Evolutionary conservation across 2,329 filamentous ascomycete species (phyloP).

Genomic region (Pestalotiopsis sp.): DNA sequence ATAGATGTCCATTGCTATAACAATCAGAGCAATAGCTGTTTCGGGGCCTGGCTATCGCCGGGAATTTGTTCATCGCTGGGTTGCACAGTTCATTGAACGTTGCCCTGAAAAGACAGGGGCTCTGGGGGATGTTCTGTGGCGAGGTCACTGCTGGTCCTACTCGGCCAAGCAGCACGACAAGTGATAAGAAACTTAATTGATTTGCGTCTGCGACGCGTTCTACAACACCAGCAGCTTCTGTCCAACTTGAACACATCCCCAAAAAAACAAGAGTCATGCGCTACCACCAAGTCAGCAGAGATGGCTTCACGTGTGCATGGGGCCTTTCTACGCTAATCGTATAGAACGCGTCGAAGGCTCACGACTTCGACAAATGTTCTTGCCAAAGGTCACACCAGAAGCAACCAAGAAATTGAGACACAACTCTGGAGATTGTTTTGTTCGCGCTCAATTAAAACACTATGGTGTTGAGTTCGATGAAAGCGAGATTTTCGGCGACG

Average conservation of each 20-base stretch:
- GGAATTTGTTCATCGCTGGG: no score
- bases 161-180: no score
- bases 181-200: no score
- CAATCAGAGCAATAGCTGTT: no score
- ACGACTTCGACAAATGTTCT: neutral
- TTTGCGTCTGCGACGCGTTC: no score
- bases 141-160: no score
- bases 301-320: neutral
- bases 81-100: no score
- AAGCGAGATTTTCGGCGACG: neutral
- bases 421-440: neutral
- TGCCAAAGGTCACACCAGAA: neutral
- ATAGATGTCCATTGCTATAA: no score
- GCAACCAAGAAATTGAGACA: neutral
- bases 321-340: neutral
- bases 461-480: neutral
- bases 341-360: slow-evolving; percentile 1
- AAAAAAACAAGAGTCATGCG: neutral
- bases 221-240: no score
- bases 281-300: neutral
- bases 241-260: neutral
- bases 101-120: no score
- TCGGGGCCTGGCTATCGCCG: no score
- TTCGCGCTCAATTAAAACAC: neutral
- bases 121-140: no score